Evolutionary conservation across 179 eudicot genomes (phyloP), one percentile per base, ranked within the genome.

Genomic region (Actinidia chinensis): DNA sequence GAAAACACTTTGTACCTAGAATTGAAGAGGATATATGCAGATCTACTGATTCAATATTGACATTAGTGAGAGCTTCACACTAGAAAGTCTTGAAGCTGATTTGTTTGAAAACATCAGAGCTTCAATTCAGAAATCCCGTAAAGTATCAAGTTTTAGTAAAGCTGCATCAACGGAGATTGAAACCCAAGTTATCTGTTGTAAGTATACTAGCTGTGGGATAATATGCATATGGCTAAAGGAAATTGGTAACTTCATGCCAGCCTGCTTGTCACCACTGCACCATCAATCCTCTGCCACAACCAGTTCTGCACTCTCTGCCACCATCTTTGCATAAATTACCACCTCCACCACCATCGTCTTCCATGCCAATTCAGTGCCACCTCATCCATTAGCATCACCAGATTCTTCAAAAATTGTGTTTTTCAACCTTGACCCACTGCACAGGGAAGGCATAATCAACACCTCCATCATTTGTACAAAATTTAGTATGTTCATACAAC

Each of bases 81-180:
- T 95, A 71, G 97, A 95, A 79, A 81, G 84, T 85, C 86, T 86
- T 48, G 98, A 95, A 82, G 89, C 84, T 79, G 98, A 93, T 79
- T 89, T 95, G 67, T 93, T 95, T 81, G 73, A 83, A 78, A 98
- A 95, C 83, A 88, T 95, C 64, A 93, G 98, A 89, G 98, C 97
- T 82, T 95, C 98, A 69, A 91, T 95, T 44, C 98, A 95, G 86
- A 93, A 85, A 84, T 84, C 90, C 60, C 83, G 90, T 61, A 86
- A 79, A 79, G 66, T 86, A 40, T 83, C 89, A 69, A 82, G 65
- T 81, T 72, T 83, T 52, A 73, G 64, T 71, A 76, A 77, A 77
- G 61, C 59, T 56, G 71, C 80, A 77, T 77, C 79, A n/a, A 68
- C 43, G 50, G 86, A 76, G 80, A 71, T 58, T 63, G 88, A 85